phyloP scores from a whole-genome alignment of 805 yeast species.

The Priceomyces carsonii region DNA sequence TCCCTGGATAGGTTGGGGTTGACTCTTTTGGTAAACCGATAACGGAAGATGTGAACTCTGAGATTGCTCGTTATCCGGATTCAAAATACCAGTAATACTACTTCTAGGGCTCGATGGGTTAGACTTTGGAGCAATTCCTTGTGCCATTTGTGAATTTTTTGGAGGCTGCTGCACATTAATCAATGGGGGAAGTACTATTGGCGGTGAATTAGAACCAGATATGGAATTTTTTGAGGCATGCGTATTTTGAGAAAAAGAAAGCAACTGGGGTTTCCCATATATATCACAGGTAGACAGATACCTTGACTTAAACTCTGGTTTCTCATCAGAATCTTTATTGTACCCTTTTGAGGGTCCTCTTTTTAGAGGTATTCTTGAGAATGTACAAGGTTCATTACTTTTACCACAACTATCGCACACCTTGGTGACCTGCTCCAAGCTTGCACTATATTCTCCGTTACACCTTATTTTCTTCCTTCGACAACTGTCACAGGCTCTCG shows the following conservation, averaged over 20 bases:
- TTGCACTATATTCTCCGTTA: slow-evolving; percentile 54
- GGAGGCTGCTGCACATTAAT: slow-evolving; percentile 8
- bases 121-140: slow-evolving; percentile 9
- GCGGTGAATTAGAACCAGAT: slow-evolving; percentile 12
- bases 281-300: slow-evolving; percentile 1
- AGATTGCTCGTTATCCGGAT: slow-evolving; percentile 5
- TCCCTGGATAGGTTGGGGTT: slow-evolving; percentile 36
- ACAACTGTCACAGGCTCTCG: slow-evolving; percentile 82
- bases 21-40: slow-evolving; percentile 3
- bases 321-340: slow-evolving; percentile 43
- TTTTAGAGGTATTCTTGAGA: slow-evolving; percentile 70
- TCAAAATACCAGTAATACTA: slow-evolving; percentile 9
- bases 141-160: slow-evolving; percentile 6
- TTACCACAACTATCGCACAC: slow-evolving; percentile 64
- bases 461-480: slow-evolving; percentile 72
- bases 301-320: slow-evolving; percentile 20
- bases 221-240: slow-evolving; percentile 2
- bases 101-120: slow-evolving; percentile 19
- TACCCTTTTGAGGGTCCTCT: slow-evolving; percentile 82
- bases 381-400: slow-evolving; percentile 62
- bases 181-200: slow-evolving; percentile 34
- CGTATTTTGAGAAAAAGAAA: slow-evolving; percentile 10
- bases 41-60: slow-evolving; percentile 4
- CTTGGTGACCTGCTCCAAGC: slow-evolving; percentile 48
- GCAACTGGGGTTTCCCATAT: slow-evolving; percentile 6